Percentiles rank a stretch among this genome's conserved stretches.
These are phyloP conservation scores for Cryptosporidium meleagridis DNA, from an alignment of 169 alveolate species.

Conservation along the genomic window DNA sequence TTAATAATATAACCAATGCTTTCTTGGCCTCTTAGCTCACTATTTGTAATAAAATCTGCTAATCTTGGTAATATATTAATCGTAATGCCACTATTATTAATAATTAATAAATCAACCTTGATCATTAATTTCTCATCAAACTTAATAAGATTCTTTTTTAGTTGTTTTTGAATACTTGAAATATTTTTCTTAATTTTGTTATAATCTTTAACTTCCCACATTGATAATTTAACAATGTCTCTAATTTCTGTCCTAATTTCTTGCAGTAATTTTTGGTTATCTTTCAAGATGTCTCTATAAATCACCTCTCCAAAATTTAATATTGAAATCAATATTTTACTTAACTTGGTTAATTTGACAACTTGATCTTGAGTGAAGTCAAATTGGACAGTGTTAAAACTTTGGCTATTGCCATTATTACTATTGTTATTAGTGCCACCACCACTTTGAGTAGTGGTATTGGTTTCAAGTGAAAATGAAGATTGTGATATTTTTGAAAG, in stretches of 20 bases:
- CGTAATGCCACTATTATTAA: background rate
- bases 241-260: constrained; percentile 5
- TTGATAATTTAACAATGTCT: constrained; percentile 44
- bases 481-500: background rate
- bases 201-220: constrained; percentile 45
- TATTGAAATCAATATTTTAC: background rate
- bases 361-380: background rate
- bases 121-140: constrained; percentile 21
- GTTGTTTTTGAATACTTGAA: constrained; percentile 10
- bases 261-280: background rate
- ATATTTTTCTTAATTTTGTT: constrained; percentile 14
- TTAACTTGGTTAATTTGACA: background rate
- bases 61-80: constrained; percentile 20
- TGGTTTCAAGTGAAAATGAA: too few species aligned
- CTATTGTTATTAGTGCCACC: too few species aligned
- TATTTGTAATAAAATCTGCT: background rate
- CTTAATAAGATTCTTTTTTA: constrained; percentile 12
- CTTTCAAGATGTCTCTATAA: constrained; percentile 1
- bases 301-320: background rate
- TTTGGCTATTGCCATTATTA: too few species aligned
- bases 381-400: background rate
- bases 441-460: too few species aligned
- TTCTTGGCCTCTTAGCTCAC: background rate
- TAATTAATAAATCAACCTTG: background rate
- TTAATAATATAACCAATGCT: constrained; percentile 40